Base-by-base conservation (phyloP, 345 rosid genomes). In the Moricandia moricandioides region DNA sequence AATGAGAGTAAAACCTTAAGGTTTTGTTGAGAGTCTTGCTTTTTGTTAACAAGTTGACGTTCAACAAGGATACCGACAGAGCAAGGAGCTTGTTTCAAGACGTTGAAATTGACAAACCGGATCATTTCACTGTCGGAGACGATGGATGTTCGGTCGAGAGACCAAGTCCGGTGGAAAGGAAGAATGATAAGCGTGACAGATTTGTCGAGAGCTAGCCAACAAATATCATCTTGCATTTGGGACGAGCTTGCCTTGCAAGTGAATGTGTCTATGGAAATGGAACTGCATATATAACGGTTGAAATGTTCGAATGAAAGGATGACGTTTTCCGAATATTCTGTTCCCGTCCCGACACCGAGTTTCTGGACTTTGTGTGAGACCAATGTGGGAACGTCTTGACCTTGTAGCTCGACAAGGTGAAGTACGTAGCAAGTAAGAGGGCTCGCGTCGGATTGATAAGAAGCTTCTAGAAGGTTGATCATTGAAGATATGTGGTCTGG, bases 151-250 rank as follows among this genome's bases (percentile, higher is more conserved):
- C 54, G 54, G 54, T 47, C 54, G 54, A 47, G 54, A 47, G 21
- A 47, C 54, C 54, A 47, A 6, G 54, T 47, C 54, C 54, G 54
- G 54, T 47, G 54, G 54, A 47, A 86, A 12, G 92, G 95, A 34
- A 86, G 84, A 47, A 89, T 35, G 21, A 89, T 84, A 16, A 89
- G 59, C 11, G 83, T 72, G 30, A 86, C 62, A 3, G 61, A 67
- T 39, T 75, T 82, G 45, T 87, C 86, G 3, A 80, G 77, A 17
- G 94, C 88, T 17, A 86, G 85, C 9, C 79, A 67, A 81, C 90
- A 80, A 6, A 86, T 83, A 35, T 88, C 95, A 34, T 87, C 85
- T 1, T 86, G 81, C 95, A 87, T 88, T 3, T 85, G 69, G 21
- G 54, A 62, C 0, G 79, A 29, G 43, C 72, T 13, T 14, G 80